Evolutionary conservation across 2,329 filamentous ascomycete genomes (phyloP), one percentile per base, ranked within the genome.

Genomic region (Eurotiales sp.): DNA sequence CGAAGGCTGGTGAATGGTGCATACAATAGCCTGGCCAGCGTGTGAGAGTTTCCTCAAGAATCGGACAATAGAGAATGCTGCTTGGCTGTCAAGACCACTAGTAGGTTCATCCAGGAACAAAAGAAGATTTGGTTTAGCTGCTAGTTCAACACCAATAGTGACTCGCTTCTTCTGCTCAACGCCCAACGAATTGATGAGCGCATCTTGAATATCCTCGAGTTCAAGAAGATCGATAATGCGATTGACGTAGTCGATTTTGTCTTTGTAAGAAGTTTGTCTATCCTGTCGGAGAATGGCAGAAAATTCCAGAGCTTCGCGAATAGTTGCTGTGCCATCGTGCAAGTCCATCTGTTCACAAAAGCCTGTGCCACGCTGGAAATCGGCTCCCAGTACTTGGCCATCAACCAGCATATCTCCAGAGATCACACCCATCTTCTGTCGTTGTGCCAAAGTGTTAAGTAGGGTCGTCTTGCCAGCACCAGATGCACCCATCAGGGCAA

Each of bases 391-490:
- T 1, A 77, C 69, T 39, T 77, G 77, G 1, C 85, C 86, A 59
- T 88, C 85, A 8, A 89, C 83, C n/a, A 86, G 74, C 77, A 89
- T 85, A 43, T 86, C 79, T 11, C 86, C 86, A n/a, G 71, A 69
- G 2, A 87, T 76, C 10, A 85, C 76, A 51, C 86, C 84, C 50
- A 75, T 77, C 14, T 74, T 83, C 64, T 90, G 85, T 2, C 88
- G 81, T 61, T 91, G 87, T 0, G 87, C 84, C 2, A 88, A 70
- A 0, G 86, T 89, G 66, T 93, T 90, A 15, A 95, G 76, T 0
- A 95, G 73, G 0, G 89, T 93, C 0, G 88, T 91, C 71, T 95
- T 95, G 11, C 89, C 90, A 8, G 90, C 89, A 39, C 87, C 88
- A 3, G 83, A 88, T 1, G 86, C 87, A 49, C 90, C 90, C 77